phyloP scores from a whole-genome alignment of 352 stramenopile species.

The Pythium phragmiticola region DNA sequence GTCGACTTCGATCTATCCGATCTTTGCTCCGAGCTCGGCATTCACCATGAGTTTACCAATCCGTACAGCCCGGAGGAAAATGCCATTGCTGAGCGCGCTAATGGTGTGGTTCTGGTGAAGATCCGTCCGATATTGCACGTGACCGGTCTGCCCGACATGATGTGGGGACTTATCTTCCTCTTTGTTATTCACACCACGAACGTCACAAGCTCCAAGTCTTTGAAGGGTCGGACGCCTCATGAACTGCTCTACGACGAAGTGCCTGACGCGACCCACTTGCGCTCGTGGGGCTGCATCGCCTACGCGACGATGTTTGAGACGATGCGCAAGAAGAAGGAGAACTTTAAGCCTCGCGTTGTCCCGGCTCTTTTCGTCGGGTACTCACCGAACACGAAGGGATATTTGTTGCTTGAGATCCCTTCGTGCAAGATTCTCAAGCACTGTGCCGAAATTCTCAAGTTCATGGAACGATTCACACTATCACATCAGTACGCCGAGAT shows the following conservation, averaged over 20 bases:
- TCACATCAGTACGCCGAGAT: neutral
- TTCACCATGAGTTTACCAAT: slow-evolving; percentile 22
- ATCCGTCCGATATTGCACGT: slow-evolving; percentile 20
- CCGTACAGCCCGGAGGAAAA: slow-evolving; percentile 28
- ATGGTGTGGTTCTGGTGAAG: neutral
- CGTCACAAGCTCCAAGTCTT: neutral
- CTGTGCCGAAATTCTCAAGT: slow-evolving; percentile 19
- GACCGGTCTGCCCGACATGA: slow-evolving; percentile 13
- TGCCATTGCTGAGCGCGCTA: slow-evolving; percentile 16
- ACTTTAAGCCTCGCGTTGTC: too few relatives aligned
- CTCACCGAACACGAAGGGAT: slow-evolving; percentile 5
- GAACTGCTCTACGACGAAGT: slow-evolving; percentile 8
- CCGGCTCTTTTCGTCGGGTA: slow-evolving; percentile 1
- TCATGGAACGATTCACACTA: slow-evolving; percentile 6
- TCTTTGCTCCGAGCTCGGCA: neutral
- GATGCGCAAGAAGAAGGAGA: too few relatives aligned
- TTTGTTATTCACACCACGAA: too few relatives aligned
- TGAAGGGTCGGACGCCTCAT: slow-evolving; percentile 17
- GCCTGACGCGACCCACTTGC: too few relatives aligned
- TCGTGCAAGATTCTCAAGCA: slow-evolving; percentile 12
- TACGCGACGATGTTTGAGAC: too few relatives aligned
- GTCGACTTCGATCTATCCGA: neutral
- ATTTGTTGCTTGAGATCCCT: slow-evolving; percentile 17
- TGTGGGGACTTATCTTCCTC: too few relatives aligned
- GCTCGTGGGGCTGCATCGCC: too few relatives aligned